phyloP scores from a whole-genome alignment of 2,329 filamentous ascomycete genomes.

The Phialemonium atrogriseum region DNA sequence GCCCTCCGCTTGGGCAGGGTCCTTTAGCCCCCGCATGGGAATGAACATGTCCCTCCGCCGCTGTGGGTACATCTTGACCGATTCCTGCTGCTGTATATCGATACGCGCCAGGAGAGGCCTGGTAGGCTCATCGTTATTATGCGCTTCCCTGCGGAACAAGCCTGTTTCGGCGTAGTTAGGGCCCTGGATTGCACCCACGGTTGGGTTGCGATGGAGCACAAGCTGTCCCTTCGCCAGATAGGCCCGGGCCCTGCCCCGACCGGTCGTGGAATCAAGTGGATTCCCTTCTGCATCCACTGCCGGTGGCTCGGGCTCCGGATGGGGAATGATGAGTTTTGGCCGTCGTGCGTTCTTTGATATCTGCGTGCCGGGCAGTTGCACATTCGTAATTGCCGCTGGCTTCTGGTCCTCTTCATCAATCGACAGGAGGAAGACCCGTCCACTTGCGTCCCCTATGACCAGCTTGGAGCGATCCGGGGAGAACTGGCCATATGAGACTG shows the following conservation, averaged over 20 bases:
- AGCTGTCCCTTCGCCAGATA: conserved; percentile 34
- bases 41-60: too few relatives aligned
- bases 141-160: conserved; percentile 39
- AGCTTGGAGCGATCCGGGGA: conserved; percentile 47
- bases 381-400: conserved; percentile 18
- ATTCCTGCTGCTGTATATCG: conserved; percentile 35
- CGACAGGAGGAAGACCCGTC: conserved; percentile 48
- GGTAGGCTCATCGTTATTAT: conserved; percentile 32
- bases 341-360: conserved; percentile 27
- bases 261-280: conserved; percentile 15
- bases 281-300: conserved; percentile 11
- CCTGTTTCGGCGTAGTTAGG: conserved; percentile 37
- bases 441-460: conserved; percentile 52
- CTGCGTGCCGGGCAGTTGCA: conserved; percentile 25
- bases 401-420: conserved; percentile 35
- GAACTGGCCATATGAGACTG: conserved; percentile 51
- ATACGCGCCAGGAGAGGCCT: conserved; percentile 35
- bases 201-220: conserved; percentile 31
- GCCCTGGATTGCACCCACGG: conserved; percentile 49
- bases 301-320: conserved; percentile 39
- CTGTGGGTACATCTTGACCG: conserved; percentile 16
- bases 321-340: conserved; percentile 40
- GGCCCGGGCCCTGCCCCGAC: conserved; percentile 15
- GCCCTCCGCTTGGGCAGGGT: too few relatives aligned
- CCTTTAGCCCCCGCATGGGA: too few relatives aligned